phyloP scores from a whole-genome alignment of 2,329 filamentous ascomycete genomes.

The Aspergillus piperis region DNA sequence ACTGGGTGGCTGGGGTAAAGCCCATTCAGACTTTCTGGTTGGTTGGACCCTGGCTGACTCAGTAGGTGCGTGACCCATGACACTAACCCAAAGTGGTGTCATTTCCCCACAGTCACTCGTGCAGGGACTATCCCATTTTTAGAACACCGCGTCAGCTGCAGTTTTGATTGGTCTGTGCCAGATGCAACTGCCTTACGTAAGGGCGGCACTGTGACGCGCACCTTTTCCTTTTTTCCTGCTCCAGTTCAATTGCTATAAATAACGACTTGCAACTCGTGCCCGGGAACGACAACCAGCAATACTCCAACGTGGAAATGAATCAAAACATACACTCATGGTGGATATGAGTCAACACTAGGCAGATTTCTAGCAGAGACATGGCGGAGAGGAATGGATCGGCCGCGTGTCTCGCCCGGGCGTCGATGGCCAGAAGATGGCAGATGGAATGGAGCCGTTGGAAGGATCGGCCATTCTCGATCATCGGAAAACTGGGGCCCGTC shows the following conservation, averaged over 20 bases:
- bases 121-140: background rate
- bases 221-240: too few species aligned
- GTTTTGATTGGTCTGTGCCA: background rate
- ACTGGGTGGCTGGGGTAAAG: background rate
- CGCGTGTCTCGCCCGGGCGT: conserved; percentile 6
- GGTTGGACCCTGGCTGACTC: background rate
- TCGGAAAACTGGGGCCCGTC: conserved; percentile 3
- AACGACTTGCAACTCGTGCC: too few species aligned
- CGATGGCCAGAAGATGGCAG: background rate
- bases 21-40: background rate
- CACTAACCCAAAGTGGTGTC: background rate
- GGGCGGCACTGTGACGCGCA: background rate
- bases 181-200: background rate
- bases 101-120: background rate
- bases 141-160: conserved; percentile 2
- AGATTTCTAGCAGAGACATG: background rate
- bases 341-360: background rate
- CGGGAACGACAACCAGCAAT: too few species aligned
- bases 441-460: background rate
- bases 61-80: background rate
- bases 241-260: too few species aligned
- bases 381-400: conserved; percentile 2
- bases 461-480: conserved; percentile 3
- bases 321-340: background rate
- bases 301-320: too few species aligned